These are phyloP conservation scores for Dendrobium officinale DNA, from an alignment of 106 monocot genomes.

Conservation along the genomic window DNA sequence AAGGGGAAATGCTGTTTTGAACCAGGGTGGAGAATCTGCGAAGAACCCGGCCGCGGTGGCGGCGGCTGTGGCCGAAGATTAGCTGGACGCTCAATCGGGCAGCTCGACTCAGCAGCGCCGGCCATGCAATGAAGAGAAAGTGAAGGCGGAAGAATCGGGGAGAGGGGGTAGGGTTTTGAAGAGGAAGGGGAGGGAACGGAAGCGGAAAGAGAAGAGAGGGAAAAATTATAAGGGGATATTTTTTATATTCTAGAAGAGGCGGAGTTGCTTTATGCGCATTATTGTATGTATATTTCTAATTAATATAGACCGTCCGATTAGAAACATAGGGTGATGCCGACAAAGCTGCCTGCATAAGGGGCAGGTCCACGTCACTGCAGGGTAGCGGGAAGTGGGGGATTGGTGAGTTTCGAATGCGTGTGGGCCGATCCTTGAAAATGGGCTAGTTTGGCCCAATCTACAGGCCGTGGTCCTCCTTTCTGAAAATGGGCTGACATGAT, in stretches of 20 bases:
- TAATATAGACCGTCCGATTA: background rate
- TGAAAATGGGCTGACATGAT: too few species aligned
- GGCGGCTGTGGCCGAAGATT: background rate
- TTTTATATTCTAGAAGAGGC: background rate
- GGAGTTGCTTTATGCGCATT: background rate
- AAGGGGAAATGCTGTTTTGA: background rate
- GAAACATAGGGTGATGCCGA: background rate
- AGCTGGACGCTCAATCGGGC: background rate
- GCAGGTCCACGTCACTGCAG: background rate
- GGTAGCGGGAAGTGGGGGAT: background rate
- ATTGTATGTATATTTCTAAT: background rate
- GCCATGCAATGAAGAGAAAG: background rate
- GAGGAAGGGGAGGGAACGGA: constrained; percentile 1
- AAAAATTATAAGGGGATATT: background rate
- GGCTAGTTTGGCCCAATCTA: too few species aligned
- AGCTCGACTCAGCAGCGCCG: background rate
- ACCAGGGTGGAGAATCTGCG: constrained; percentile 5
- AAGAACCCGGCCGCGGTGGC: background rate
- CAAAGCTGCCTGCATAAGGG: background rate
- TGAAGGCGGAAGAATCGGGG: background rate
- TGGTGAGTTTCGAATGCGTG: background rate
- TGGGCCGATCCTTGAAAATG: too few species aligned
- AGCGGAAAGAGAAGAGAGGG: constrained; percentile 4
- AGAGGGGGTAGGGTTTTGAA: constrained; percentile 9
- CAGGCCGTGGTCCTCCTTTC: too few species aligned